phyloP scores from a whole-genome alignment of 768 basidiomycete species.

The Boletus edulis region DNA sequence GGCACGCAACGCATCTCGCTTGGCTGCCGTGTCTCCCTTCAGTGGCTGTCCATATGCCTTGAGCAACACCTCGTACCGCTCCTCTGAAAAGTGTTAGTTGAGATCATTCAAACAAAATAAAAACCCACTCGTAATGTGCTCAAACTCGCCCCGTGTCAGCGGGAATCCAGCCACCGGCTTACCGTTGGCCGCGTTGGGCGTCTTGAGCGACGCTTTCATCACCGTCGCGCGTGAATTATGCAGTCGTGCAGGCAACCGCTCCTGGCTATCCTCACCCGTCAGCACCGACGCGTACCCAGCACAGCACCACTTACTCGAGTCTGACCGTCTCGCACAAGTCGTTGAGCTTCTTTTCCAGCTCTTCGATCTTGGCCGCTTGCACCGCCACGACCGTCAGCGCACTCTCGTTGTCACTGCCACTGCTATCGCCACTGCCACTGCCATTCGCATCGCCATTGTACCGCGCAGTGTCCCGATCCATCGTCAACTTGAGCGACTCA shows the following conservation, averaged over 20 bases:
- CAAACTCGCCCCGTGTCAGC: slow-evolving; percentile 40
- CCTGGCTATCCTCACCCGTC: slow-evolving; percentile 26
- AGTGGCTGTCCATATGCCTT: slow-evolving; percentile 34
- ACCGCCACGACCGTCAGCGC: slow-evolving; percentile 13
- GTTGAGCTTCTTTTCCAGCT: slow-evolving; percentile 36
- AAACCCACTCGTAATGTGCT: slow-evolving; percentile 41
- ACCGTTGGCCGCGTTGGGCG: slow-evolving; percentile 31
- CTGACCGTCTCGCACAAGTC: slow-evolving; percentile 30
- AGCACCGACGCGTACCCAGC: no score
- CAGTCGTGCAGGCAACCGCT: slow-evolving; percentile 36
- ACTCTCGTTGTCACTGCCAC: no score
- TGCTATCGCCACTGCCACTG: no score
- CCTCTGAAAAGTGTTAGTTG: slow-evolving; percentile 33
- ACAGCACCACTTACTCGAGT: slow-evolving; percentile 30
- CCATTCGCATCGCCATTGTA: no score
- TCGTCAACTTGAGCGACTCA: slow-evolving; percentile 15
- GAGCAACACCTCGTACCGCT: slow-evolving; percentile 39
- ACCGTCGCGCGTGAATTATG: slow-evolving; percentile 34
- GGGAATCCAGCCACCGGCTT: slow-evolving; percentile 39
- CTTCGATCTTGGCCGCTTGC: slow-evolving; percentile 21
- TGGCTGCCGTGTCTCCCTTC: slow-evolving; percentile 40
- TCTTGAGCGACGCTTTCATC: slow-evolving; percentile 32
- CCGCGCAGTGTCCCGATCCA: no score
- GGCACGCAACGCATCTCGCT: slow-evolving; percentile 36
- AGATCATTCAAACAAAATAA: no score